Base-by-base conservation (phyloP, 495 filamentous ascomycete species). In the Neurospora sp. region DNA sequence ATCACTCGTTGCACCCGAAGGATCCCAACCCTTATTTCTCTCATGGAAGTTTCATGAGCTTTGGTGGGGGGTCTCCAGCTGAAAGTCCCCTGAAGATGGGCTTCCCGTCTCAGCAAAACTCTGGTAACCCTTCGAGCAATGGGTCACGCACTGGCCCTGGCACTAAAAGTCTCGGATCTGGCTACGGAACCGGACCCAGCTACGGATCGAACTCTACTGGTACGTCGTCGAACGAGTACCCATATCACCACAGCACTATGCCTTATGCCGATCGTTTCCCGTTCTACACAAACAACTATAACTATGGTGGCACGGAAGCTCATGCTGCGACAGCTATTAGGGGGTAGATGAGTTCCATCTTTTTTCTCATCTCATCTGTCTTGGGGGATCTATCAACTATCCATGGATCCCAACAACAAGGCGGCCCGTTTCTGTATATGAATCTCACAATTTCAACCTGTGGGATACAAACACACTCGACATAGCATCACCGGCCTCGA, bases 321-420 rank as follows among this genome's bases (percentile, higher is more conserved):
- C 77, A 82, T 80, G 71, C 79, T 73, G 70, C 80, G 70, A 79
- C 81, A 80, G 81, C 82, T 22, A 84, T 79, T 75, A 78, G 78
- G 74, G 74, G 76, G 12, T 79, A 71, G 74, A 65, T 65, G 44
- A 16, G 3, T 42, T 20, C 16, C 41, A 44, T 31, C 39, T 16
- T 39, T 16, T 31, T 31, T 35, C 44, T 48, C 44, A 38, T 42
- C 41, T 44, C 46, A 61, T 16, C n/a, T 8, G 39, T 22, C 37
- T 35, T 73, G 22, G 20, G 48, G 42, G 18, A 12, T 48, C 53
- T 31, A 65, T 59, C 39, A 16, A 31, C 35, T 42, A 38, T 27
- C 35, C 35, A 14, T 22, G 37, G 39, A 14, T 31, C 20, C 68
- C 20, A 20, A 69, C 35, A 41, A 69, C 68, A 20, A 69, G n/a